These are phyloP conservation scores for Adansonia digitata DNA, from an alignment of 345 rosid genomes.

Conservation along the genomic window DNA sequence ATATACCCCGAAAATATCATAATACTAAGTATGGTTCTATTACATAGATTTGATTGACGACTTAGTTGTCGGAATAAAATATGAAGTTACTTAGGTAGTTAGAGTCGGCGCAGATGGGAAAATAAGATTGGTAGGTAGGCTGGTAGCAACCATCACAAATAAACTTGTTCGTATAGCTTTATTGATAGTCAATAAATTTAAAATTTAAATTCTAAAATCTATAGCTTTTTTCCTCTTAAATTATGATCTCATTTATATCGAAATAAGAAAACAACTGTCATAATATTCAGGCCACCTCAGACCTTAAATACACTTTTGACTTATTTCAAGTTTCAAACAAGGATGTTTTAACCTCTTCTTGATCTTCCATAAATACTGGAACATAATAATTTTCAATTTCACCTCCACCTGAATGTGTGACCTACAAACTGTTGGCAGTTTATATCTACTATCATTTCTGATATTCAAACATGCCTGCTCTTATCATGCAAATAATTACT, in stretches of 20 bases:
- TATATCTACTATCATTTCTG: neutral
- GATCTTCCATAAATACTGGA: neutral
- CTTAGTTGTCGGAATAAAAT: neutral
- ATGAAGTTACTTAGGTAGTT: neutral
- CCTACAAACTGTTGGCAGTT: neutral
- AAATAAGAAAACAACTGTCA: too few species aligned
- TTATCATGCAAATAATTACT: neutral
- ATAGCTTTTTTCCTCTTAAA: too few species aligned
- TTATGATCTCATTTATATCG: too few species aligned
- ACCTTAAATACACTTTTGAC: neutral
- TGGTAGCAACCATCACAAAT: neutral
- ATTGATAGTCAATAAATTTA: too few species aligned
- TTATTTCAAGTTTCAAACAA: neutral
- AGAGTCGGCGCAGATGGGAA: neutral
- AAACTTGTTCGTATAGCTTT: too few species aligned
- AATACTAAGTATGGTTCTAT: too few species aligned
- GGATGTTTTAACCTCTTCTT: neutral
- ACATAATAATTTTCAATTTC: neutral
- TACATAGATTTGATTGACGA: neutral
- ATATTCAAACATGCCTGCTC: neutral
- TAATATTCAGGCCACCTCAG: neutral
- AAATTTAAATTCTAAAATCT: too few species aligned
- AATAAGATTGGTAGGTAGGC: neutral
- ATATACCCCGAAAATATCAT: too few species aligned
- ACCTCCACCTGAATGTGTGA: neutral